Base-by-base conservation (phyloP, 2,329 filamentous ascomycete species). In the Cercospora sesami region DNA sequence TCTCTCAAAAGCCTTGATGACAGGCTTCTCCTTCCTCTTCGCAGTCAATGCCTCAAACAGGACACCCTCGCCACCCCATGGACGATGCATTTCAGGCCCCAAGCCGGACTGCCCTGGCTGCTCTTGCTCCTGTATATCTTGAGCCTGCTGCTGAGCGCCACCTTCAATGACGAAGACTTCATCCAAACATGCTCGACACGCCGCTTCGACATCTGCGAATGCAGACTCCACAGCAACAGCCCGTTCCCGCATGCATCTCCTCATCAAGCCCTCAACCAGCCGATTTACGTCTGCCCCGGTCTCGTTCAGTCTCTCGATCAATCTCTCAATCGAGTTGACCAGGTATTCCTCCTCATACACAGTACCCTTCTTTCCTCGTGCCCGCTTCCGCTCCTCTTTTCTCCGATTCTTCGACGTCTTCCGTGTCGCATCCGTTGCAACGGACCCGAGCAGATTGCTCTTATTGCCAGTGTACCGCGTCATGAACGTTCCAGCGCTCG, bases 261-360 rank as follows among this genome's bases (percentile, higher is more conserved):
- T 86, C 69, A 93, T 84, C 67, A 98, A 82, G 0, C 91, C 93
- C 71, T 91, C 89, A 0, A 97, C 86, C 7, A 98, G 84, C 16
- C 89, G 82, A 75, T 88, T 86, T 0, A 92, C 87, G 78, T 99
- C 95, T 0, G 87, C 85, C 61, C 89, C 86, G 2, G 90, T 86
- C 23, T 84, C 84, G 78, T 94, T 93, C 23, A 97, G 88, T 39
- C 94, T 86, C 78, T 96, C 93, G 14, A 97, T 87, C 36, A 99
- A 84, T 26, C 95, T 85, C 12, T 90, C 87, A 39, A 98, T 89
- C 73, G 90, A 94, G 78, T 94, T 95, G 67, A 97, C 90, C 5
- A 99, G 86, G 79, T 99, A 99, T 80, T 98, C 95, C 77, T 98
- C 94, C 79, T 99, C 95, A 79, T 99, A 99, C 5, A 99, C 92